phyloP scores from a whole-genome alignment of 1,284 basidiomycete species.

The Peniophora sp. region DNA sequence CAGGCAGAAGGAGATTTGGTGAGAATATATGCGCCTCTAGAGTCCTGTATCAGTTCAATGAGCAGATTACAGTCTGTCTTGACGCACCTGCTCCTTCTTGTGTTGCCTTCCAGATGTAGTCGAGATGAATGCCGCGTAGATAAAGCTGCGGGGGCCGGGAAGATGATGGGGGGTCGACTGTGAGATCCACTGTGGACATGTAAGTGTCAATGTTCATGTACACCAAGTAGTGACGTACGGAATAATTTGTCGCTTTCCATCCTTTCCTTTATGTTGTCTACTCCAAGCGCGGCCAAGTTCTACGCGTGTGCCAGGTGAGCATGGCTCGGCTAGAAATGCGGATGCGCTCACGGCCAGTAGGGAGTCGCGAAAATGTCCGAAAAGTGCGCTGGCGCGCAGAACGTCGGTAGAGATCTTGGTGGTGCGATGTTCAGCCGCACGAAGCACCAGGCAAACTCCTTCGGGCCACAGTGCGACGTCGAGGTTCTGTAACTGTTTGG shows the following conservation, averaged over 20 bases:
- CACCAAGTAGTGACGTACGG: background rate
- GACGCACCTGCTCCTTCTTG: constrained; percentile 1
- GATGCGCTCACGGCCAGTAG: too few species aligned
- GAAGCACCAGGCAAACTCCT: too few species aligned
- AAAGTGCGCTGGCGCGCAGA: too few species aligned
- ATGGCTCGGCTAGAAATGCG: too few species aligned
- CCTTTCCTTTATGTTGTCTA: constrained; percentile 5
- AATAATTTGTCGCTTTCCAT: background rate
- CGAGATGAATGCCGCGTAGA: constrained; percentile 10
- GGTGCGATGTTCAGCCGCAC: too few species aligned
- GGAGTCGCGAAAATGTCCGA: too few species aligned
- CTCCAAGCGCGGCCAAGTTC: constrained; percentile 6
- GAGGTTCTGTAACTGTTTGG: too few species aligned
- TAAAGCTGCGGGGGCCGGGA: constrained; percentile 1
- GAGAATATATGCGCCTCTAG: constrained; percentile 28
- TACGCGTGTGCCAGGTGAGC: background rate
- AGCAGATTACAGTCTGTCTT: background rate
- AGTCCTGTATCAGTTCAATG: background rate
- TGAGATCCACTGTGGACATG: constrained; percentile 8
- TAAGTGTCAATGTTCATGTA: background rate
- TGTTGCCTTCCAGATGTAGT: constrained; percentile 11
- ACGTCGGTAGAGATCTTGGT: too few species aligned
- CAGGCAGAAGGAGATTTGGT: constrained; percentile 39
- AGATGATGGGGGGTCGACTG: constrained; percentile 4
- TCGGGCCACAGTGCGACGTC: too few species aligned